Evolutionary conservation across 129 eudicot genomes (phyloP).

Genomic region (Daucus carota): DH1_v3.0 NC_030383.2:7939501-7940000

Average conservation of each 20-base stretch:
- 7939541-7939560: conserved; percentile 3
- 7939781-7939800: conserved; percentile 43
- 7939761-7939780: conserved; percentile 57
- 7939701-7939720: conserved; percentile 36
- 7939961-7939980: conserved; percentile 96
- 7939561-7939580: conserved; percentile 67
- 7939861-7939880: conserved; percentile 67
- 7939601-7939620: conserved; percentile 66
- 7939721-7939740: conserved; percentile 63
- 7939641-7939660: conserved; percentile 79
- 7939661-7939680: conserved; percentile 70
- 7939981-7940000: conserved; percentile 67
- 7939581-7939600: conserved; percentile 40
- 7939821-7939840: not conserved
- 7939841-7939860: conserved; percentile 3
- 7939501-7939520: not conserved
- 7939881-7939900: conserved; percentile 82
- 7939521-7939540: not conserved
- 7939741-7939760: conserved; percentile 58
- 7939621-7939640: conserved; percentile 86
- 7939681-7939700: conserved; percentile 59
- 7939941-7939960: conserved; percentile 66
- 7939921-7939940: conserved; percentile 68
- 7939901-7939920: conserved; percentile 83
- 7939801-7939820: not conserved